A percentile compares a stretch with the other conserved stretches of the same genome.
phyloP scores from a whole-genome alignment of 148 eudicot genomes.

The Rhododendron ovatum region DNA sequence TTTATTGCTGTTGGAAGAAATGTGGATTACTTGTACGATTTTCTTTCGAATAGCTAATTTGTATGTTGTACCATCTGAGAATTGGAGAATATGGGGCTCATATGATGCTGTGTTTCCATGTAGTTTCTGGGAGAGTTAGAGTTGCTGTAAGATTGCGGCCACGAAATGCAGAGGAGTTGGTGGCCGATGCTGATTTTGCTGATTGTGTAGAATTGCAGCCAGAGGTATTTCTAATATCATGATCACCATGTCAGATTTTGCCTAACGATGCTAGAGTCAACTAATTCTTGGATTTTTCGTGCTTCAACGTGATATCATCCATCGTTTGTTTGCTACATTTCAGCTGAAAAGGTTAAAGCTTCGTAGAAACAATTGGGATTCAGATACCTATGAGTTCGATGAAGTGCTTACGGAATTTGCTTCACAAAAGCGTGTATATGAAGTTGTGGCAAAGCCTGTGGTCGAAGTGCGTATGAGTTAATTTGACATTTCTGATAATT shows the following conservation, averaged over 20 bases:
- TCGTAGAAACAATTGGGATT: constrained; percentile 87
- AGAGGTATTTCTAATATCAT: constrained; percentile 42
- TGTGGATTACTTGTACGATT: not conserved
- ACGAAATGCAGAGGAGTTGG: constrained; percentile 70
- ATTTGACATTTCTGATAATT: not conserved
- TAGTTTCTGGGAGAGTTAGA: constrained; percentile 87
- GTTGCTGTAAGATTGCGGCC: constrained; percentile 93
- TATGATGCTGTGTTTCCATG: constrained; percentile 3
- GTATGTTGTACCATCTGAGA: not conserved
- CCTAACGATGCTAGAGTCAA: not conserved
- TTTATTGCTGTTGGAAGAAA: not conserved
- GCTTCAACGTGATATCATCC: not conserved
- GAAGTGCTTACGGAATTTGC: constrained; percentile 91
- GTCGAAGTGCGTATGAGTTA: constrained; percentile 56
- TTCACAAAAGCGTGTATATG: constrained; percentile 94
- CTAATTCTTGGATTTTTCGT: not conserved
- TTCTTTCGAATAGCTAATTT: not conserved
- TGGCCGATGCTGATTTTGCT: constrained; percentile 95
- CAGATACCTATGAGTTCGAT: constrained; percentile 90
- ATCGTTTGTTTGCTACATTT: constrained; percentile 6
- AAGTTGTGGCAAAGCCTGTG: constrained; percentile 94
- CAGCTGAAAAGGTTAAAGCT: constrained; percentile 91
- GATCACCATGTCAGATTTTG: not conserved
- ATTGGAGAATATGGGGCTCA: not conserved
- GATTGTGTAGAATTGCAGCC: constrained; percentile 94